phyloP scores from a whole-genome alignment of 108 stramenopile species.

The Aurantiochytrium sp. region DNA sequence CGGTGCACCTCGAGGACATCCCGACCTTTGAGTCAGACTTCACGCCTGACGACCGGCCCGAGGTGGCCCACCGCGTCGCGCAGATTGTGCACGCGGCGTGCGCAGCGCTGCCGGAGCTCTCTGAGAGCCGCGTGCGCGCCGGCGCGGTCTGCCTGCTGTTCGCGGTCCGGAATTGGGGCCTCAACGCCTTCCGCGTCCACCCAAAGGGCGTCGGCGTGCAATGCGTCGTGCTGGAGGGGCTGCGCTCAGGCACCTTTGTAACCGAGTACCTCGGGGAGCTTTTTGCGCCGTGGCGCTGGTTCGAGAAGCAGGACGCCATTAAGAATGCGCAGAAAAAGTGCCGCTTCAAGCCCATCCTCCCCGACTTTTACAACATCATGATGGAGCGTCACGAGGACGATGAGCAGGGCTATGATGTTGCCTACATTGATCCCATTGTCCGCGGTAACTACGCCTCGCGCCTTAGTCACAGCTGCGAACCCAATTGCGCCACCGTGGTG shows the following conservation, averaged over 20 bases:
- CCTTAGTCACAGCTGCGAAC: slow-evolving; percentile 35
- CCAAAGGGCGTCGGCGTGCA: slow-evolving; percentile 41
- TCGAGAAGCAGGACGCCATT: slow-evolving; percentile 35
- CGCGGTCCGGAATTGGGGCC: slow-evolving; percentile 24
- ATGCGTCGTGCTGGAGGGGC: slow-evolving; percentile 28
- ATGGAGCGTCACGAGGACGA: slow-evolving; percentile 40
- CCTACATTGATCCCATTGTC: slow-evolving; percentile 17
- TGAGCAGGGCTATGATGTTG: slow-evolving; percentile 34
- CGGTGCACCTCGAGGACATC: neutral
- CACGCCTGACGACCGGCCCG: neutral
- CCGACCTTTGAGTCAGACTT: neutral
- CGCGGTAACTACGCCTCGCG: slow-evolving; percentile 19
- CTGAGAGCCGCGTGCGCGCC: neutral
- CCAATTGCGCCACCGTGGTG: slow-evolving; percentile 37
- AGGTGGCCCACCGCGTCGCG: neutral
- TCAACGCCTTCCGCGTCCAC: slow-evolving; percentile 33
- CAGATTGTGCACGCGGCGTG: neutral
- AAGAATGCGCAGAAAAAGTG: slow-evolving; percentile 35
- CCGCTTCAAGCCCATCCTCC: slow-evolving; percentile 36
- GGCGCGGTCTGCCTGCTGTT: neutral
- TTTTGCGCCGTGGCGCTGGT: slow-evolving; percentile 42
- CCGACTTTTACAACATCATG: slow-evolving; percentile 45
- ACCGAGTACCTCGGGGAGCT: slow-evolving; percentile 43
- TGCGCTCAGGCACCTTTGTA: slow-evolving; percentile 27
- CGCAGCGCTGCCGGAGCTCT: neutral